Conservation (phyloP, 306 rosid genomes). For the Prunus padus region DNA sequence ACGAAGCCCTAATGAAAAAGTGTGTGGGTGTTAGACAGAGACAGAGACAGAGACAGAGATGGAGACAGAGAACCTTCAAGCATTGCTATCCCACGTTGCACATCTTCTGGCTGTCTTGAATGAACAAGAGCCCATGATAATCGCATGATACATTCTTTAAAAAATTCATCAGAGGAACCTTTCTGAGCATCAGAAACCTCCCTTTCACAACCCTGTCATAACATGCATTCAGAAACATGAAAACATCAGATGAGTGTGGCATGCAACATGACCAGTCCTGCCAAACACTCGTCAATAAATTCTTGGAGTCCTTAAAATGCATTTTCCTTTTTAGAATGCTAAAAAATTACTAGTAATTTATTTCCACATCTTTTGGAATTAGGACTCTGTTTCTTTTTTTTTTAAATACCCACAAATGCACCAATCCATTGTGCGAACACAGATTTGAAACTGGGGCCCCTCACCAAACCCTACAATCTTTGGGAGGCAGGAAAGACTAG, state of each 20-base stretch:
- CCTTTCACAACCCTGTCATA: slow-evolving; percentile 75
- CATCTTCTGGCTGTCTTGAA: slow-evolving; percentile 71
- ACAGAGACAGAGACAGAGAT: background rate
- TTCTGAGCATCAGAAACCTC: slow-evolving; percentile 71
- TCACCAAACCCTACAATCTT: no score
- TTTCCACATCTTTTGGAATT: background rate
- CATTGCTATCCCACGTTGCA: slow-evolving; percentile 94
- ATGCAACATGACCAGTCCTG: background rate
- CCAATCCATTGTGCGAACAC: no score
- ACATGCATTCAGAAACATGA: slow-evolving; percentile 13
- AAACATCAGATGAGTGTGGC: background rate
- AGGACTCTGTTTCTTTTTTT: background rate
- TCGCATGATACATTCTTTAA: slow-evolving; percentile 72
- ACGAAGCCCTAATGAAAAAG: background rate
- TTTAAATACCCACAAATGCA: no score
- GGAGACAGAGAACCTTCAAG: slow-evolving; percentile 54
- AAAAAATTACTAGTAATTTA: background rate
- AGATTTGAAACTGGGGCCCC: no score
- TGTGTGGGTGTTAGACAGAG: background rate
- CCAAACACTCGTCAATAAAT: background rate
- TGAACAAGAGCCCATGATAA: slow-evolving; percentile 96
- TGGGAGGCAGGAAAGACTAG: no score
- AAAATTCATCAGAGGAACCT: slow-evolving; percentile 48
- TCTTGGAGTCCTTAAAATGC: background rate
- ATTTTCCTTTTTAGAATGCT: background rate